phyloP scores from a whole-genome alignment of 495 filamentous ascomycete genomes.

The Penicillium macrosclerotiorum region DNA sequence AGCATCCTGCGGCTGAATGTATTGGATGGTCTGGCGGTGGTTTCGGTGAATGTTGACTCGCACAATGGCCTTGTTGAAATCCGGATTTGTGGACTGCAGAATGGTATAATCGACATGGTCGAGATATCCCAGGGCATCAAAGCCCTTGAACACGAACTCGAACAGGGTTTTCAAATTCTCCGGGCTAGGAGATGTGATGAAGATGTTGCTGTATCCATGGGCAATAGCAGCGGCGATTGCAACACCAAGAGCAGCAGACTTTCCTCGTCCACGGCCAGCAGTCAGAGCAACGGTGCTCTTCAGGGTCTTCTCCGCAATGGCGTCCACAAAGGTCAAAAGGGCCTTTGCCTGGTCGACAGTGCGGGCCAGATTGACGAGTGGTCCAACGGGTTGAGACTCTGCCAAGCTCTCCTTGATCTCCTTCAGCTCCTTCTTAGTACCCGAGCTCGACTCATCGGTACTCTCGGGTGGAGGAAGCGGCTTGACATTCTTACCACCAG shows the following conservation, averaged over 20 bases:
- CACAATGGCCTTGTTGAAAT: slow-evolving; percentile 98
- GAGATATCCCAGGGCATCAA: slow-evolving; percentile 87
- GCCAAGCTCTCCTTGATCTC: slow-evolving; percentile 82
- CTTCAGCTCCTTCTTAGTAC: slow-evolving; percentile 73
- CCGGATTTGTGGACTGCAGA: slow-evolving; percentile 96
- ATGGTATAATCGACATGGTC: slow-evolving; percentile 98
- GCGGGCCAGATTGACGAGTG: slow-evolving; percentile 77
- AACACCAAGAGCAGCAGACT: slow-evolving; percentile 92
- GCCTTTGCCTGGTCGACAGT: slow-evolving; percentile 96
- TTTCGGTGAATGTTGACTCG: slow-evolving; percentile 93
- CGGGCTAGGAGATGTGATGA: slow-evolving; percentile 97
- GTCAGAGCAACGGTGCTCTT: slow-evolving; percentile 91
- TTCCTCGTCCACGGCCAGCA: slow-evolving; percentile 92
- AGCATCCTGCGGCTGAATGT: slow-evolving; percentile 93
- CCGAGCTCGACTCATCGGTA: slow-evolving; percentile 61
- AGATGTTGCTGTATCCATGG: slow-evolving; percentile 98
- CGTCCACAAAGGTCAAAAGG: slow-evolving; percentile 90
- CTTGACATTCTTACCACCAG: slow-evolving; percentile 89
- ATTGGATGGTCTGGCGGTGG: slow-evolving; percentile 97
- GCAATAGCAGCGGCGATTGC: slow-evolving; percentile 92
- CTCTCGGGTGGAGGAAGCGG: slow-evolving; percentile 69
- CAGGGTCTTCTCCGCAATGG: slow-evolving; percentile 93
- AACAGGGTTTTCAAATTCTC: slow-evolving; percentile 99
- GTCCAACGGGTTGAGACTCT: slow-evolving; percentile 82
- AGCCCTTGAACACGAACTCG: slow-evolving; percentile 98